phyloP scores from a whole-genome alignment of 148 eudicot species.

The Amaranthus palmeri region DNA sequence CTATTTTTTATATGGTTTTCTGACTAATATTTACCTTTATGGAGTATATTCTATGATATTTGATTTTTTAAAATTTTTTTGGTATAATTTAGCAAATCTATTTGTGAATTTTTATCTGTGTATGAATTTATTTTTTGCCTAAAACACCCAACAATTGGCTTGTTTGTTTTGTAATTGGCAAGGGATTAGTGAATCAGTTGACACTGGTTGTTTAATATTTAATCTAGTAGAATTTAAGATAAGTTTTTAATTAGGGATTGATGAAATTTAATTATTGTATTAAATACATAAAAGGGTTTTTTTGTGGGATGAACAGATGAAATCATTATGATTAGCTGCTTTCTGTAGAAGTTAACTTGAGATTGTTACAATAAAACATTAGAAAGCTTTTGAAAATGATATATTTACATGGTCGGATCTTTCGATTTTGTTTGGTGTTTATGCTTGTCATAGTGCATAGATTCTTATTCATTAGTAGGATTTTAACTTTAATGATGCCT shows the following conservation, averaged over 20 bases:
- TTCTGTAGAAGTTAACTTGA: not conserved
- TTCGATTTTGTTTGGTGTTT: not conserved
- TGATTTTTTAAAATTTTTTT: not conserved
- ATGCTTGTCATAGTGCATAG: not conserved
- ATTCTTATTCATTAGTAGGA: not conserved
- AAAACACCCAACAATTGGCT: not conserved
- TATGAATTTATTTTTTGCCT: not conserved
- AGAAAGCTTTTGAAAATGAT: not conserved
- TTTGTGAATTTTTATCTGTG: not conserved
- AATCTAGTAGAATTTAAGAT: not conserved
- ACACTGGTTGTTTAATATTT: not conserved
- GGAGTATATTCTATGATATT: not conserved
- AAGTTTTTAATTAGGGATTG: not conserved
- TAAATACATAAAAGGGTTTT: not conserved
- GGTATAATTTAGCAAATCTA: not conserved
- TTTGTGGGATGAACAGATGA: not conserved
- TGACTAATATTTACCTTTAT: too few species aligned
- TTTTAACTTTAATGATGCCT: not conserved
- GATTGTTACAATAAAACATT: not conserved
- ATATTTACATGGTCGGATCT: not conserved
- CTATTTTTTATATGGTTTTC: not conserved
- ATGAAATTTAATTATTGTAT: not conserved
- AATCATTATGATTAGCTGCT: not conserved
- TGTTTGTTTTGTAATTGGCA: too few species aligned
- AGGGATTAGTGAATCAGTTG: too few species aligned